Conservation (phyloP, 805 yeast species). For the Candida michaelii region DNA sequence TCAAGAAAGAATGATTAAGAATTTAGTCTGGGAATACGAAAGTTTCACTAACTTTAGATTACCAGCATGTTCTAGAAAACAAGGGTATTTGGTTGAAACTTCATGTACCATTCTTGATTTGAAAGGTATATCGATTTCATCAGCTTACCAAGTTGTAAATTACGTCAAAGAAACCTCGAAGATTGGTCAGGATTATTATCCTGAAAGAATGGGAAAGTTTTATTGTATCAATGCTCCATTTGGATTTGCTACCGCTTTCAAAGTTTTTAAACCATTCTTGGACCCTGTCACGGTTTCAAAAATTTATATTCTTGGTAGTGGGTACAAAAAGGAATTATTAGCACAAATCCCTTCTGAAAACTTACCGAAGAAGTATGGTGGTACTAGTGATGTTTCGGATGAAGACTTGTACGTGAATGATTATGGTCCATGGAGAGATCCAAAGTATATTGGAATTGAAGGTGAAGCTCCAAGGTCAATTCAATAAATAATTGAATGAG, state of each 20-base stretch:
- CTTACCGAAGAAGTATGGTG: slow-evolving; percentile 90
- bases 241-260: slow-evolving; percentile 94
- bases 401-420: slow-evolving; percentile 87
- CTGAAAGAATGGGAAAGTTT: slow-evolving; percentile 99
- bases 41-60: slow-evolving; percentile 78
- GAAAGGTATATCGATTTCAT: slow-evolving; percentile 84
- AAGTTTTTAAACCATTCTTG: slow-evolving; percentile 85
- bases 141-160: slow-evolving; percentile 81
- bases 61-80: slow-evolving; percentile 90
- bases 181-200: slow-evolving; percentile 96
- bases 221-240: slow-evolving; percentile 95
- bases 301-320: slow-evolving; percentile 80
- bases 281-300: slow-evolving; percentile 97
- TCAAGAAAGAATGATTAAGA: slow-evolving; percentile 93
- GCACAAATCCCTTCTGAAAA: slow-evolving; percentile 93
- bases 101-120: slow-evolving; percentile 95
- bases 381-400: slow-evolving; percentile 63
- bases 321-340: slow-evolving; percentile 77
- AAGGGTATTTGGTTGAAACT: slow-evolving; percentile 81
- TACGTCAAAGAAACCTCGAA: slow-evolving; percentile 91
- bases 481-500: background rate
- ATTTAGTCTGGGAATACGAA: slow-evolving; percentile 97
- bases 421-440: slow-evolving; percentile 97
- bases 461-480: slow-evolving; percentile 74
- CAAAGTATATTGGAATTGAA: slow-evolving; percentile 86